phyloP scores from a whole-genome alignment of 352 stramenopile species.

The Phytophthora idaei region DNA sequence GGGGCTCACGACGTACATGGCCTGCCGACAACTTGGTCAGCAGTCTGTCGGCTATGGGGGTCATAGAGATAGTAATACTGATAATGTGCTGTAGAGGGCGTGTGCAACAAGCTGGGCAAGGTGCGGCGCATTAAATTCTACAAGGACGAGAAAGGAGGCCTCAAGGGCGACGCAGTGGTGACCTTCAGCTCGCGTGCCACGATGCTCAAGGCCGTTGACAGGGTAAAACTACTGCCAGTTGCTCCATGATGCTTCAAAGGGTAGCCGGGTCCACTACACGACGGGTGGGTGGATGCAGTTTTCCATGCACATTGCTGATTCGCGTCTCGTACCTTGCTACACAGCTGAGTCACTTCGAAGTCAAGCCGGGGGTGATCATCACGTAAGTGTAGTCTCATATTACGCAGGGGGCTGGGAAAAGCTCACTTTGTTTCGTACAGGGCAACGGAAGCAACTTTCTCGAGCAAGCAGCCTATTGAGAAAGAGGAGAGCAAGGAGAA shows the following conservation, averaged over 20 bases:
- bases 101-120: slow-evolving; percentile 78
- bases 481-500: slow-evolving; percentile 15
- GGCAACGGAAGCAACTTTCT: slow-evolving; percentile 54
- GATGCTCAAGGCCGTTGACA: slow-evolving; percentile 72
- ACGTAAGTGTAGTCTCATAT: slow-evolving; percentile 48
- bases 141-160: slow-evolving; percentile 73
- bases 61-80: slow-evolving; percentile 1
- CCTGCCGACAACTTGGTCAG: slow-evolving; percentile 81
- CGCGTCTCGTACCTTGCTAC: slow-evolving; percentile 34
- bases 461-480: slow-evolving; percentile 31
- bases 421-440: slow-evolving; percentile 24
- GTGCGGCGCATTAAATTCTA: slow-evolving; percentile 89
- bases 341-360: slow-evolving; percentile 81
- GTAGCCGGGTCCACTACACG: background rate
- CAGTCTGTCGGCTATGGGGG: background rate
- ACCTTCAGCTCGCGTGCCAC: slow-evolving; percentile 76
- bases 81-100: slow-evolving; percentile 49
- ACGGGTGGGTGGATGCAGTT: slow-evolving; percentile 1
- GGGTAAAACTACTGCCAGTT: slow-evolving; percentile 42
- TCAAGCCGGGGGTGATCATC: slow-evolving; percentile 86
- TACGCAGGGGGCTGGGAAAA: background rate
- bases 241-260: slow-evolving; percentile 4
- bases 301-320: slow-evolving; percentile 26
- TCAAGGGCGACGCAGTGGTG: slow-evolving; percentile 88
- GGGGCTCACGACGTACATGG: slow-evolving; percentile 80